Conservation (phyloP, 768 basidiomycete genomes). For the Leccinum arenicola region DNA sequence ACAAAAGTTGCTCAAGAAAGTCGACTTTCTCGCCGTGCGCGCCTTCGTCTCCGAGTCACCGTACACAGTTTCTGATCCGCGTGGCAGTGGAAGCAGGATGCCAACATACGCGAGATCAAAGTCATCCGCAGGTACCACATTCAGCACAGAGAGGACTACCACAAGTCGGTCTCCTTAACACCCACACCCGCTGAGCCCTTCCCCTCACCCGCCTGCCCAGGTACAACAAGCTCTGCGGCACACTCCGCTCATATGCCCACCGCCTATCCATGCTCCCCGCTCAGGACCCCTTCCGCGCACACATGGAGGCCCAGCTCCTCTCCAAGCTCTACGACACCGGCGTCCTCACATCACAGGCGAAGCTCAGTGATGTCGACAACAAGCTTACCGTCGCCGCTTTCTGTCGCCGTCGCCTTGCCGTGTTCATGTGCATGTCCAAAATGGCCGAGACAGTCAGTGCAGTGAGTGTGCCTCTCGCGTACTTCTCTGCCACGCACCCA, state of each 20-base stretch:
- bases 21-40: slow-evolving; percentile 88
- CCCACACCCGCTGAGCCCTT: background rate
- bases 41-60: slow-evolving; percentile 25
- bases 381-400: slow-evolving; percentile 95
- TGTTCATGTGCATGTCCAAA: slow-evolving; percentile 87
- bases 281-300: slow-evolving; percentile 81
- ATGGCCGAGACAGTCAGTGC: slow-evolving; percentile 96
- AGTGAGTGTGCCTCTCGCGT: slow-evolving; percentile 46
- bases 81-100: slow-evolving; percentile 93
- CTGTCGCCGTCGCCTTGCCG: slow-evolving; percentile 87
- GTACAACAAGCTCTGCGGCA: slow-evolving; percentile 95
- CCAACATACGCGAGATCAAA: slow-evolving; percentile 83
- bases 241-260: slow-evolving; percentile 81
- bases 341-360: slow-evolving; percentile 79
- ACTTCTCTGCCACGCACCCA: slow-evolving; percentile 5
- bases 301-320: slow-evolving; percentile 84
- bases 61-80: slow-evolving; percentile 1
- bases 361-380: slow-evolving; percentile 90
- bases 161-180: slow-evolving; percentile 54
- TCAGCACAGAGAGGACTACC: slow-evolving; percentile 91
- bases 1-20: slow-evolving; percentile 91
- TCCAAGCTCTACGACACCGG: slow-evolving; percentile 98
- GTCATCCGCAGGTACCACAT: slow-evolving; percentile 96
- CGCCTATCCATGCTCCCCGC: slow-evolving; percentile 83
- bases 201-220: slow-evolving; percentile 32